A percentile compares a stretch with the other conserved stretches of the same genome.
phyloP scores from a whole-genome alignment of 352 stramenopile species.

The Pythium sp. region DNA sequence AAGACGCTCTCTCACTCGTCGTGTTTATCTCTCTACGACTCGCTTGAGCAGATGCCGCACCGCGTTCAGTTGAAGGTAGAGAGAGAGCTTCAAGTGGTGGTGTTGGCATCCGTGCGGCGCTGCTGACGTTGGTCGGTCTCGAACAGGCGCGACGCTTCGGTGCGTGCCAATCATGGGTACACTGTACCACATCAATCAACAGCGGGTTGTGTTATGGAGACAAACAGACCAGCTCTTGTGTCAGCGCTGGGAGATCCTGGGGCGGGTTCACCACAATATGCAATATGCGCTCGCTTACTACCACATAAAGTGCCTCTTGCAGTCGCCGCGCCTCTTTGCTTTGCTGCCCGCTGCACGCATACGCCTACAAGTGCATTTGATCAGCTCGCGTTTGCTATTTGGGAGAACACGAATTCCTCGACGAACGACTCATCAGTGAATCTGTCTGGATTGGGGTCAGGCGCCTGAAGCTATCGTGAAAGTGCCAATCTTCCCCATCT shows the following conservation, averaged over 20 bases:
- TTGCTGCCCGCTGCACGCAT: background rate
- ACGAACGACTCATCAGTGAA: too few species aligned
- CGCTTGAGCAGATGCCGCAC: background rate
- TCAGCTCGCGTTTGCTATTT: too few species aligned
- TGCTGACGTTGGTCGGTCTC: background rate
- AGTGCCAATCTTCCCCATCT: too few species aligned
- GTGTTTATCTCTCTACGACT: background rate
- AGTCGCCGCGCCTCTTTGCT: background rate
- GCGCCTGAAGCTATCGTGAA: too few species aligned
- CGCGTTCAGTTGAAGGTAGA: background rate
- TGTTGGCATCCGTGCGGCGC: background rate
- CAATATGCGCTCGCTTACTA: background rate
- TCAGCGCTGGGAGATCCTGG: background rate
- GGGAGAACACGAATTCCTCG: too few species aligned
- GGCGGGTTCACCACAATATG: background rate
- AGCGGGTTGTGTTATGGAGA: background rate
- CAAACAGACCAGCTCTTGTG: background rate
- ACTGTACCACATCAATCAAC: background rate
- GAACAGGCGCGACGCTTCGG: slow-evolving; percentile 11
- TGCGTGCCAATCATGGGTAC: background rate
- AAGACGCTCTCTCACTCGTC: background rate
- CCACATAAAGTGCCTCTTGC: background rate
- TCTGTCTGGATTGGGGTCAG: too few species aligned
- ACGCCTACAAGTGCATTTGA: too few species aligned
- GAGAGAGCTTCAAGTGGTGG: background rate